These are phyloP conservation scores for Amesomyces nigricolor DNA, from an alignment of 2,329 filamentous ascomycete genomes.

Conservation along the genomic window DNA sequence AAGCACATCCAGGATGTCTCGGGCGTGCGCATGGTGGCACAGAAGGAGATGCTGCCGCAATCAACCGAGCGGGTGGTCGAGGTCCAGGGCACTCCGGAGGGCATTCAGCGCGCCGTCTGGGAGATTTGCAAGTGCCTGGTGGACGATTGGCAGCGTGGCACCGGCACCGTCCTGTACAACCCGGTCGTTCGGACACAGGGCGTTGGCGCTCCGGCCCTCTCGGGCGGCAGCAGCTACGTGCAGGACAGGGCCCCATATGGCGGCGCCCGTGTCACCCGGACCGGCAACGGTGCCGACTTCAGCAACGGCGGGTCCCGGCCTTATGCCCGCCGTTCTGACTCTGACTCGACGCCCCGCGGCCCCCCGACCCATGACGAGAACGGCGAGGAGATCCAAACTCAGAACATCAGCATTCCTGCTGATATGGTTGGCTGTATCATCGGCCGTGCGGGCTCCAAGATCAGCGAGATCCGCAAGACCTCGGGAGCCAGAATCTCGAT, in stretches of 20 bases:
- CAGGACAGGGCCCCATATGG: slow-evolving; percentile 52
- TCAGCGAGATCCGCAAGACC: slow-evolving; percentile 95
- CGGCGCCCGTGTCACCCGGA: slow-evolving; percentile 77
- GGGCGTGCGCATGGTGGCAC: slow-evolving; percentile 96
- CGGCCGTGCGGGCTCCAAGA: slow-evolving; percentile 89
- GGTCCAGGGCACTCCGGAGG: slow-evolving; percentile 88
- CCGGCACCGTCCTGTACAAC: slow-evolving; percentile 96
- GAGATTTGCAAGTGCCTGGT: slow-evolving; percentile 98
- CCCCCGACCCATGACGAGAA: slow-evolving; percentile 90
- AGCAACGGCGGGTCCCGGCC: slow-evolving; percentile 69
- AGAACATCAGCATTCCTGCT: slow-evolving; percentile 98
- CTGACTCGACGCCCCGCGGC: slow-evolving; percentile 72
- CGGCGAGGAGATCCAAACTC: slow-evolving; percentile 94
- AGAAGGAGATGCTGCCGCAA: slow-evolving; percentile 99
- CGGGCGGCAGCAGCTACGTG: slow-evolving; percentile 39
- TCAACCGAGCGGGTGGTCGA: slow-evolving; percentile 98
- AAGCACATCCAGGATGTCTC: slow-evolving; percentile 98
- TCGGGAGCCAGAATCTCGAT: slow-evolving; percentile 97
- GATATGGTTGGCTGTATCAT: slow-evolving; percentile 99
- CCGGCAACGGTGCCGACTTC: slow-evolving; percentile 95
- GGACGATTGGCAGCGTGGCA: slow-evolving; percentile 95
- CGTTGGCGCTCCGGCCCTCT: slow-evolving; percentile 45
- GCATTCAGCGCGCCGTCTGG: slow-evolving; percentile 94
- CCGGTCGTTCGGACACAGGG: slow-evolving; percentile 82
- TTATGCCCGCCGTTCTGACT: slow-evolving; percentile 75